Percentiles rank a stretch among this genome's conserved stretches.
phyloP scores from a whole-genome alignment of 495 filamentous ascomycete genomes.

The Xylaria longipes region DNA sequence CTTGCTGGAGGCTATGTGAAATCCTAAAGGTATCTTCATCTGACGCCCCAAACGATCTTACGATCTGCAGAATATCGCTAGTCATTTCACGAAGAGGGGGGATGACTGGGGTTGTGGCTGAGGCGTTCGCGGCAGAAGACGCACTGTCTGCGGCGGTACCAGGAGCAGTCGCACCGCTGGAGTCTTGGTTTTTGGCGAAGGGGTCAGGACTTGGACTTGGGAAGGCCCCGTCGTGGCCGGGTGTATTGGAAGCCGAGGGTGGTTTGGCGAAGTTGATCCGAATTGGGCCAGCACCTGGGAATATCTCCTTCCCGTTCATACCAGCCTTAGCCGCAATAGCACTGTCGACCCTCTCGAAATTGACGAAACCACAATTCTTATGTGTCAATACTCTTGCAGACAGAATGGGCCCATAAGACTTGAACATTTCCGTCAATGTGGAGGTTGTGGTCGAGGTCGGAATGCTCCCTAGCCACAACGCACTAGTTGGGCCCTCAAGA shows the following conservation, averaged over 20 bases:
- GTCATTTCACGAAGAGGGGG: conserved; percentile 77
- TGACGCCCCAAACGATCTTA: conserved; percentile 84
- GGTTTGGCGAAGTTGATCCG: conserved; percentile 97
- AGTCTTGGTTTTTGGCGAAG: conserved; percentile 62
- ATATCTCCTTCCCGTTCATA: conserved; percentile 96
- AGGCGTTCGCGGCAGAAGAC: conserved; percentile 42
- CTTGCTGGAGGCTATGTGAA: conserved; percentile 70
- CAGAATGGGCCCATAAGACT: conserved; percentile 85
- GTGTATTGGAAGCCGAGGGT: conserved; percentile 83
- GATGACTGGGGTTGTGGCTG: conserved; percentile 64
- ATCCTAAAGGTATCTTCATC: conserved; percentile 81
- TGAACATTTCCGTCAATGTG: conserved; percentile 91
- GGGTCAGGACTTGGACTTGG: conserved; percentile 97
- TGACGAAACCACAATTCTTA: conserved; percentile 99
- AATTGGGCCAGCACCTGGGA: conserved; percentile 93
- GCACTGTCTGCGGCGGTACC: conserved; percentile 46
- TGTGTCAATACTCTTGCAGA: conserved; percentile 94
- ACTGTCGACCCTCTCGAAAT: conserved; percentile 89
- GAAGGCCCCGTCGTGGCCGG: conserved; percentile 79
- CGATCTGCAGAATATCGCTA: conserved; percentile 82
- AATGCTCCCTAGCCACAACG: conserved; percentile 96
- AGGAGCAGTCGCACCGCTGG: conserved; percentile 50
- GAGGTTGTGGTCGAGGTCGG: conserved; percentile 96
- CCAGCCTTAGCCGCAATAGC: conserved; percentile 84
- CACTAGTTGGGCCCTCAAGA: conserved; percentile 88